Conservation (phyloP, 148 eudicot genomes). For the Persicaria tinctoria region DNA sequence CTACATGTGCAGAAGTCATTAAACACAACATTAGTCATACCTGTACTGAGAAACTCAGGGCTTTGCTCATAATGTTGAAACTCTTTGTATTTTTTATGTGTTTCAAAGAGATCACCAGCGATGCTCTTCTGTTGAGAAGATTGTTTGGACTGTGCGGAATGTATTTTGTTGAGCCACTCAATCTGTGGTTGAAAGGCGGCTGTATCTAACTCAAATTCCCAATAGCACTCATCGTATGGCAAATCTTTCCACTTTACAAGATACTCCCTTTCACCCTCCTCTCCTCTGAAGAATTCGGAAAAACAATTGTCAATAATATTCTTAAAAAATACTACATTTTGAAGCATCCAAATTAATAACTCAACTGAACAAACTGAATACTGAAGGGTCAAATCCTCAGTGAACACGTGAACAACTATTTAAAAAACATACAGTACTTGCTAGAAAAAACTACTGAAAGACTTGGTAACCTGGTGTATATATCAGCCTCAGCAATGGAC, state of each 20-base stretch:
- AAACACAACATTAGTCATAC: conserved; percentile 15
- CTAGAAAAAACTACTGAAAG: background rate
- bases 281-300: conserved; percentile 38
- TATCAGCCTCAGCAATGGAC: no score
- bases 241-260: conserved; percentile 90
- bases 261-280: conserved; percentile 74
- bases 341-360: conserved; percentile 1
- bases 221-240: conserved; percentile 79
- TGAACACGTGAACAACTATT: background rate
- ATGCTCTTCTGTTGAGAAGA: conserved; percentile 41
- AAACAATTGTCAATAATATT: background rate
- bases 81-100: conserved; percentile 58
- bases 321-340: background rate
- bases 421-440: background rate
- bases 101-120: conserved; percentile 41
- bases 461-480: background rate
- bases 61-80: conserved; percentile 83
- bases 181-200: conserved; percentile 73
- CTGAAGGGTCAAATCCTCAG: background rate
- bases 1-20: background rate
- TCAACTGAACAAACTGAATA: background rate
- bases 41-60: conserved; percentile 87
- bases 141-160: conserved; percentile 46
- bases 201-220: conserved; percentile 89
- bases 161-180: conserved; percentile 51